Conservation (phyloP, 441 rosid species). For the Populus tomentosa region DNA sequence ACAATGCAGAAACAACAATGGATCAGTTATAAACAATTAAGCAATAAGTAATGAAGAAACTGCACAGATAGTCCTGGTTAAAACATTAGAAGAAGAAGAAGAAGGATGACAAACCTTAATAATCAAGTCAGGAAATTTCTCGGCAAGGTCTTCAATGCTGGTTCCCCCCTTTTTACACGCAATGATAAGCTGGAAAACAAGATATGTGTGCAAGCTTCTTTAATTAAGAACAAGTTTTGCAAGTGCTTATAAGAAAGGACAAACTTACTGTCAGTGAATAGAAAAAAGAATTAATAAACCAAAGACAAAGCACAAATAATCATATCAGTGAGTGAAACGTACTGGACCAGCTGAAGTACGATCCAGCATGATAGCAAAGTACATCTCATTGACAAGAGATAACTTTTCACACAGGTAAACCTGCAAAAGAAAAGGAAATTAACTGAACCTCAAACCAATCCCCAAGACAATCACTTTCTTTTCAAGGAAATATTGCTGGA, state of each 20-base stretch:
- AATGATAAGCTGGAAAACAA: conserved; percentile 70
- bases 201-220: conserved; percentile 4
- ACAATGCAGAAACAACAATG: conserved; percentile 12
- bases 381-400: conserved; percentile 96
- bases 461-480: not conserved
- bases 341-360: conserved; percentile 97
- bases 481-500: not conserved
- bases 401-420: conserved; percentile 90
- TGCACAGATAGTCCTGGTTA: not conserved
- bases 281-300: conserved; percentile 1
- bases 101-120: conserved; percentile 53
- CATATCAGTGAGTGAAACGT: conserved; percentile 25
- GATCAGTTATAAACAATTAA: conserved; percentile 14
- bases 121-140: conserved; percentile 94
- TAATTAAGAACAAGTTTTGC: not conserved
- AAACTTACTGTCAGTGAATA: not conserved
- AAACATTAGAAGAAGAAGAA: conserved; percentile 5
- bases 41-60: conserved; percentile 1
- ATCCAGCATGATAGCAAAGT: conserved; percentile 95
- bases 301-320: not conserved
- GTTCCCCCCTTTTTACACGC: conserved; percentile 96
- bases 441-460: not conserved
- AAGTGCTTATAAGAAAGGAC: not conserved
- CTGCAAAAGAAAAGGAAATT: conserved; percentile 37
- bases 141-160: conserved; percentile 98